phyloP scores from a whole-genome alignment of 495 filamentous ascomycete species.

The Schizothecium vesticola region DNA sequence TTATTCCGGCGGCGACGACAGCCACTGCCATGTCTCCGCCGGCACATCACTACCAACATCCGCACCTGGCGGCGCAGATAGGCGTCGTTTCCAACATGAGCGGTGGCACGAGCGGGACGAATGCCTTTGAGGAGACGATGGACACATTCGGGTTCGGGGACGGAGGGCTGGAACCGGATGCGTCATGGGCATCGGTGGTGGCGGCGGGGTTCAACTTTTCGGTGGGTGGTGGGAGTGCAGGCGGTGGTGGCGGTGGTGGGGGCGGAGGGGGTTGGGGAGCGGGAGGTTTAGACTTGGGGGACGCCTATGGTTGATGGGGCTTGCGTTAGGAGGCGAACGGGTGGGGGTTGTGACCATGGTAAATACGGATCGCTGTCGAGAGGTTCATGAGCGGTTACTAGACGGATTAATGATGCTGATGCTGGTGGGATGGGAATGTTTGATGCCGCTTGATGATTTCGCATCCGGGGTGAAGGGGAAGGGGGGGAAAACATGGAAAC shows the following conservation, averaged over 20 bases:
- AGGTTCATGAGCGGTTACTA: background rate
- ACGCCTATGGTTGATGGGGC: background rate
- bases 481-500: background rate
- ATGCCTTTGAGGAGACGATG: slow-evolving; percentile 27
- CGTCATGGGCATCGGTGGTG: slow-evolving; percentile 18
- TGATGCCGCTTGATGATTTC: background rate
- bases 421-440: background rate
- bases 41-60: background rate
- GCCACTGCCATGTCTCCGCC: background rate
- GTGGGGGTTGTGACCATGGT: background rate
- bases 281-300: background rate
- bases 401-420: background rate
- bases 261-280: background rate
- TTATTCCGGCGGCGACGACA: background rate
- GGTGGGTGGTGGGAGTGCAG: background rate
- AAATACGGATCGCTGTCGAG: background rate
- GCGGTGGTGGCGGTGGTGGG: background rate
- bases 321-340: no score
- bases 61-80: slow-evolving; percentile 1
- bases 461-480: background rate
- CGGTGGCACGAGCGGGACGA: slow-evolving; percentile 21
- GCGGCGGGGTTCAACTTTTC: slow-evolving; percentile 2
- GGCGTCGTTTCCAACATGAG: slow-evolving; percentile 22
- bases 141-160: slow-evolving; percentile 25
- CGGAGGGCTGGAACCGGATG: slow-evolving; percentile 20